Evolutionary conservation across 2,329 filamentous ascomycete species (phyloP), one percentile per base, ranked within the genome.

Genomic region (Botrytis tulipae): DNA sequence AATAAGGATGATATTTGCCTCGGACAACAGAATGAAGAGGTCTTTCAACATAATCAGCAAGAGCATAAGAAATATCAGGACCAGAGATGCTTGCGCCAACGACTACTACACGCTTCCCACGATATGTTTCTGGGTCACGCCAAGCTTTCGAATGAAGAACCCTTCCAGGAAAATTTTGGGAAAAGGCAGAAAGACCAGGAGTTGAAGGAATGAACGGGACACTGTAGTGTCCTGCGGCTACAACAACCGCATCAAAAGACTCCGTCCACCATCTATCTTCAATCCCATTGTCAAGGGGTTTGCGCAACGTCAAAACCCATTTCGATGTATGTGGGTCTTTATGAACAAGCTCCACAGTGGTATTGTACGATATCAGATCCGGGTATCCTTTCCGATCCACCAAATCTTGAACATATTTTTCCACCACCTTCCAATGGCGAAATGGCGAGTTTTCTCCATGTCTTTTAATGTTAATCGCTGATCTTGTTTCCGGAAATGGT

Each of bases 81-180:
- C 87, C 89, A 0, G 89, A 92, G 4, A 91, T 89, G 0, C 88
- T 90, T 1, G 88, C 89, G 4, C 90, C 90, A 1, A 92, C 88
- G 0, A 90, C 85, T 0, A 92, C 83, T 0, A 91, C 78, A 74
- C 78, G 73, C 73, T 91, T 89, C 40, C 84, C 85, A 1, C 79
- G 79, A 78, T 90, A 95, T 2, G 83, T 80, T 22, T 89, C 86
- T 0, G 92, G 87, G 0, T 83, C 86, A 10, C 93, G 88, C 79
- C 93, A 96, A 75, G 88, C 88, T 80, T 95, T 96, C 1, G 92
- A 93, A 78, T 93, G 91, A 6, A 85, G 86, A 25, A 93, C 86
- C 1, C 82, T 79, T 0, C 83, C 84, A 0, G 88, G 87, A 72
- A 88, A 89, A 9, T 80, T 78, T n/a, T 81, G 71, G 76, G 90